Conservation (phyloP, 2,329 filamentous ascomycete genomes). For the Arachnomyces sp. region DNA sequence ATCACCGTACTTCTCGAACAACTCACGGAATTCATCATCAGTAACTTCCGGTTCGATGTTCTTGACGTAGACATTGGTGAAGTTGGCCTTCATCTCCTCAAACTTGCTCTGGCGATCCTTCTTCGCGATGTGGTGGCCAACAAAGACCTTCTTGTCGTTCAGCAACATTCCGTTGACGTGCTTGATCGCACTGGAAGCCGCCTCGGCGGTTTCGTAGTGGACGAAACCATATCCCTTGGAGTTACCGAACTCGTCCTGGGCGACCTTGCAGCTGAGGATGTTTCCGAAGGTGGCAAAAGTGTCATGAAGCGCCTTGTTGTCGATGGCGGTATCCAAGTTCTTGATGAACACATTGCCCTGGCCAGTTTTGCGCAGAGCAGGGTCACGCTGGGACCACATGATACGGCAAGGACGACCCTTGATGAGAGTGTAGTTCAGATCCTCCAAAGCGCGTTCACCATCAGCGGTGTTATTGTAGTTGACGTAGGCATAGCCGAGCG, state of each 20-base stretch:
- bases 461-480: conserved; percentile 98
- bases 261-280: conserved; percentile 99
- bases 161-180: conserved; percentile 99
- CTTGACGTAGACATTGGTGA: conserved; percentile 99
- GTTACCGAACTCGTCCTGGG: conserved; percentile 90
- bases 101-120: conserved; percentile 99
- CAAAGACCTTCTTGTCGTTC: conserved; percentile 99
- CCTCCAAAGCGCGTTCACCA: conserved; percentile 96
- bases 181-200: conserved; percentile 94
- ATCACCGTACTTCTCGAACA: conserved; percentile 87
- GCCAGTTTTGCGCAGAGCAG: conserved; percentile 96
- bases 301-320: conserved; percentile 99
- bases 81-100: conserved; percentile 99
- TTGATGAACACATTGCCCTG: conserved; percentile 99
- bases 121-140: conserved; percentile 98
- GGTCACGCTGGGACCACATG: conserved; percentile 99
- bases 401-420: conserved; percentile 98
- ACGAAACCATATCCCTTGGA: conserved; percentile 99
- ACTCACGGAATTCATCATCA: conserved; percentile 87
- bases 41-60: conserved; percentile 79
- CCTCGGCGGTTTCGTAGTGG: conserved; percentile 98
- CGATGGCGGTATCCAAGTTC: conserved; percentile 96
- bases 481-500: conserved; percentile 97
- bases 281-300: conserved; percentile 98
- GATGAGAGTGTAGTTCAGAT: conserved; percentile 99